phyloP scores from a whole-genome alignment of 2,329 filamentous ascomycete species.

The Cercospora sesami region DNA sequence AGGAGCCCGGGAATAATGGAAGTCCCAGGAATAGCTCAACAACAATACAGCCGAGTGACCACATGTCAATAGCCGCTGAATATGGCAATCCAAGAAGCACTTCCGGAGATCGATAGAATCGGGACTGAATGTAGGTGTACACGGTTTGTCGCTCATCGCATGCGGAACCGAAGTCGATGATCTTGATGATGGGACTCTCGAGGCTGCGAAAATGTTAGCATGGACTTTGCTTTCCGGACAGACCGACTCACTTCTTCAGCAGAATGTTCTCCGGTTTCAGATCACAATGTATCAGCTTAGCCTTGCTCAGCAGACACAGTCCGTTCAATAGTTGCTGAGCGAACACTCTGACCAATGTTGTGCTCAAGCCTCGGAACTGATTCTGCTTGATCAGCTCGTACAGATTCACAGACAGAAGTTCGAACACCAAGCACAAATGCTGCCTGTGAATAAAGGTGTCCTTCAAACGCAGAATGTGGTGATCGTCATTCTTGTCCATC shows the following conservation, averaged over 20 bases:
- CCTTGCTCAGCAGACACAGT: conserved; percentile 88
- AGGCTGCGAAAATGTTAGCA: conserved; percentile 53
- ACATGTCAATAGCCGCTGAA: conserved; percentile 99
- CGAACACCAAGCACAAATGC: conserved; percentile 94
- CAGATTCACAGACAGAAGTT: conserved; percentile 92
- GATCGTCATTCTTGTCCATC: conserved; percentile 98
- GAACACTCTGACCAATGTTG: conserved; percentile 93
- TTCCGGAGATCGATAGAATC: conserved; percentile 96
- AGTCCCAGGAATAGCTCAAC: conserved; percentile 95
- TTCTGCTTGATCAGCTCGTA: conserved; percentile 99
- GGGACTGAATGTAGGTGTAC: conserved; percentile 97
- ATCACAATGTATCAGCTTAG: conserved; percentile 95
- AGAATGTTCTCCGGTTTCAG: conserved; percentile 97
- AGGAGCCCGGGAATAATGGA: conserved; percentile 92
- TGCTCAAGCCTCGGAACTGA: conserved; percentile 95
- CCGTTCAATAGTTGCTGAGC: conserved; percentile 95
- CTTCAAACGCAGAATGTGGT: conserved; percentile 89
- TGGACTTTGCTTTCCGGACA: too few species aligned
- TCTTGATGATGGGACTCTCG: conserved; percentile 98
- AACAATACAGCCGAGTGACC: conserved; percentile 97
- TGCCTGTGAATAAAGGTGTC: conserved; percentile 98
- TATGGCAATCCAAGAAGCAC: conserved; percentile 94
- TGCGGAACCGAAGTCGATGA: conserved; percentile 98
- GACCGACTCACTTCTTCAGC: conserved; percentile 69
- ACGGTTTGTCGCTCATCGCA: conserved; percentile 98